These are phyloP conservation scores for Heterobasidion occidentale DNA, from an alignment of 1,284 basidiomycete genomes.

Conservation along the genomic window DNA sequence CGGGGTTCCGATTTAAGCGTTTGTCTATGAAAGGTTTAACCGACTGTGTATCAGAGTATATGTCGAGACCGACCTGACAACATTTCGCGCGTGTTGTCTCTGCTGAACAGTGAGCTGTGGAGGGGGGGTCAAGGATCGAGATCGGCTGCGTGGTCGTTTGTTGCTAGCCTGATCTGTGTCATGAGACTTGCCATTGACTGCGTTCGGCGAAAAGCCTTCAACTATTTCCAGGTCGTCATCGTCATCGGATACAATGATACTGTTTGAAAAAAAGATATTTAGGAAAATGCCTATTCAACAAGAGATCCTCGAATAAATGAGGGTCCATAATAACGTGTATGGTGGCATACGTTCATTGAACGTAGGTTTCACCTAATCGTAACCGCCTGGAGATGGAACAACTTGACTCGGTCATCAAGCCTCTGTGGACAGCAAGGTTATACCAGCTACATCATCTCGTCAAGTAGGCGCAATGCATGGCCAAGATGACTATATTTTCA, in stretches of 20 bases:
- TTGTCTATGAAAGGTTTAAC: slow-evolving; percentile 26
- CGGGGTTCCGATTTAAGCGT: slow-evolving; percentile 33
- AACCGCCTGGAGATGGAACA: too few species aligned
- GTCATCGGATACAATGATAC: slow-evolving; percentile 36
- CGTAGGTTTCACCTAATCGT: too few species aligned
- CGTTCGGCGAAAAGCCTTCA: slow-evolving; percentile 17
- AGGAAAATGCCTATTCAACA: too few species aligned
- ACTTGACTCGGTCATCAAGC: too few species aligned
- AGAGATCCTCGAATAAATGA: too few species aligned
- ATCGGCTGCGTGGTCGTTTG: slow-evolving; percentile 46
- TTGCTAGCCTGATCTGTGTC: slow-evolving; percentile 11
- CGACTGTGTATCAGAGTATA: not conserved
- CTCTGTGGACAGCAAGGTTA: too few species aligned
- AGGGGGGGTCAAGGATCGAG: slow-evolving; percentile 66
- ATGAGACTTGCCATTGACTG: not conserved
- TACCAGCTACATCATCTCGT: too few species aligned
- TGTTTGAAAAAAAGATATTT: not conserved
- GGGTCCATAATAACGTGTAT: too few species aligned
- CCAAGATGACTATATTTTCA: not conserved
- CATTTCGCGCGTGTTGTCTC: slow-evolving; percentile 41
- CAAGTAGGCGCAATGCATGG: too few species aligned
- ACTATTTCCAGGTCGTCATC: slow-evolving; percentile 34
- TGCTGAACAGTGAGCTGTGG: slow-evolving; percentile 46
- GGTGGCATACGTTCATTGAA: too few species aligned
- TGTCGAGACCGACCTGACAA: slow-evolving; percentile 42